Evolutionary conservation across 2,329 filamentous ascomycete species (phyloP).

Genomic region (Colletotrichum endophyticum): DNA sequence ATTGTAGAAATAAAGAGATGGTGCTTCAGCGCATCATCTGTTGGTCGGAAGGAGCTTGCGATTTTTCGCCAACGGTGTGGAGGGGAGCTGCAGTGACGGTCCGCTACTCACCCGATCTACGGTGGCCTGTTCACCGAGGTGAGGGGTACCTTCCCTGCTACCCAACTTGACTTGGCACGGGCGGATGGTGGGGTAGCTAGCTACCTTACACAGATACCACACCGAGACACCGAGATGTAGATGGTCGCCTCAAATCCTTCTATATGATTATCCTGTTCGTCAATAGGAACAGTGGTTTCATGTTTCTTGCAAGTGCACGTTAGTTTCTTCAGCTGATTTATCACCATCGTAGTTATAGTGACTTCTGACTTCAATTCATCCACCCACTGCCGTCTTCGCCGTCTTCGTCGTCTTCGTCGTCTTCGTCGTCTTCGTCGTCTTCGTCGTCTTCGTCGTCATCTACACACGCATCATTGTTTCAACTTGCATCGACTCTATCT

Average conservation of each 20-base stretch:
- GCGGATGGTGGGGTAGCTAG: neutral
- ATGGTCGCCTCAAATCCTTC: neutral
- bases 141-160: neutral
- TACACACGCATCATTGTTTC: no score
- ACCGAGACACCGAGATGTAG: neutral
- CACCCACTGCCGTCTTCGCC: no score
- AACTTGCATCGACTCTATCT: no score
- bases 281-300: neutral
- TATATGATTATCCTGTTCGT: no score
- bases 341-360: no score
- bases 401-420: no score
- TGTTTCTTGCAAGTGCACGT: neutral
- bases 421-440: no score
- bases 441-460: no score
- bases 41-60: conserved; percentile 12
- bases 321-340: neutral
- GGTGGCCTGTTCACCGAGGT: conserved; percentile 22
- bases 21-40: conserved; percentile 16
- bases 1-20: conserved; percentile 5
- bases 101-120: conserved; percentile 5
- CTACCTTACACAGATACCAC: neutral
- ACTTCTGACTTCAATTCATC: no score
- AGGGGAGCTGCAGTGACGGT: conserved; percentile 21
- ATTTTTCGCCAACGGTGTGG: conserved; percentile 20
- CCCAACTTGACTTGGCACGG: neutral